phyloP scores from a whole-genome alignment of 768 basidiomycete genomes.

The Pisolithus marmoratus region DNA sequence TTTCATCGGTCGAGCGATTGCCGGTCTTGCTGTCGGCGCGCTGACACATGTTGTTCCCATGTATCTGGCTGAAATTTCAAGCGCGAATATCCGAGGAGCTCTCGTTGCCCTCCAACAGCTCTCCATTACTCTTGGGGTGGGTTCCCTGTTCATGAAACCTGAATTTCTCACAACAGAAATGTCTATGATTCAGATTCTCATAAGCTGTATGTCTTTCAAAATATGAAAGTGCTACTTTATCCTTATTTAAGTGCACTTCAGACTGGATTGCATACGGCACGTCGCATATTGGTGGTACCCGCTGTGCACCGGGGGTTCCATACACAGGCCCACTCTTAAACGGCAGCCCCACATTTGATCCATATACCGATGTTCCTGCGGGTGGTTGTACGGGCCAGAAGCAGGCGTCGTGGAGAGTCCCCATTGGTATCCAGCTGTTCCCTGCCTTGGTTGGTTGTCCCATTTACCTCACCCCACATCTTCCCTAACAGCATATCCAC shows the following conservation, averaged over 20 bases:
- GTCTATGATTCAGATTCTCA: constrained; percentile 16
- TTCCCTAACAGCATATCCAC: background rate
- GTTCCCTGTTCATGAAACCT: constrained; percentile 1
- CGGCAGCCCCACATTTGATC: constrained; percentile 25
- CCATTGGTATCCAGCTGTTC: constrained; percentile 33
- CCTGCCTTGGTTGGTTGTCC: constrained; percentile 30
- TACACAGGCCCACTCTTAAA: constrained; percentile 27
- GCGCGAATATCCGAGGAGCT: constrained; percentile 32
- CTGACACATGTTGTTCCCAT: constrained; percentile 24
- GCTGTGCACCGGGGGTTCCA: constrained; percentile 22
- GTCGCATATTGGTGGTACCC: constrained; percentile 29
- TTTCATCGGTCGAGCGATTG: constrained; percentile 25
- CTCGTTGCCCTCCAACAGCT: constrained; percentile 33
- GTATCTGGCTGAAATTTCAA: constrained; percentile 36
- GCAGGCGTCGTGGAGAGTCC: constrained; percentile 31
- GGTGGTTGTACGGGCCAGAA: constrained; percentile 27
- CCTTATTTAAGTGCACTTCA: constrained; percentile 2
- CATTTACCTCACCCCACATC: constrained; percentile 1
- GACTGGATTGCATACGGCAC: constrained; percentile 30
- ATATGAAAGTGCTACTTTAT: background rate
- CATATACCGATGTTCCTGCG: constrained; percentile 23
- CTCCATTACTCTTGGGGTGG: constrained; percentile 31
- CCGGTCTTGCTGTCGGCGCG: constrained; percentile 13
- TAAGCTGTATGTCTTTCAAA: constrained; percentile 22
- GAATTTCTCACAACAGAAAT: constrained; percentile 1